Evolutionary conservation across 345 rosid genomes (phyloP), one percentile per base, ranked within the genome.

Genomic region (Adansonia digitata): DNA sequence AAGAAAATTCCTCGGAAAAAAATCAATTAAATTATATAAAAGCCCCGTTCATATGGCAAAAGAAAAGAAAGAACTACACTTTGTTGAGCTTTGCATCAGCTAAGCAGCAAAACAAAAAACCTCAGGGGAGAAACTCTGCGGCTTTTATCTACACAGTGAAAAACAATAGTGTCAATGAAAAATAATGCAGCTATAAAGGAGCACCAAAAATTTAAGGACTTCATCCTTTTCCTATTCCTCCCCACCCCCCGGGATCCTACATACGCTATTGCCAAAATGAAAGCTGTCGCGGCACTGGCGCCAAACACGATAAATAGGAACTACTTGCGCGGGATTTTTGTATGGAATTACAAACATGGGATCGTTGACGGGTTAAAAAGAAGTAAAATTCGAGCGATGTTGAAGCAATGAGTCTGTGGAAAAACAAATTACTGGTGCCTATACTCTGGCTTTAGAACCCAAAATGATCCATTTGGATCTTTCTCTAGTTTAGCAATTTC

Each of bases 401-500:
- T 11, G 39, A 27, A 27, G 40, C 39, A 68, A 68, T 17, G 8
- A 68, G 17, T 66, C 71, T 66, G 29, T 27, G 46, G 53, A 26
- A 2, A 66, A 66, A 9, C 20, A 56, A 37, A 24, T 77, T 69
- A 70, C 27, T 57, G 65, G 31, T 84, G 77, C 57, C 65, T 82
- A 81, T 88, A 90, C 81, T 95, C 97, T 1, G 94, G 67, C 78
- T 93, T 95, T 45, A 93, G 87, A 74, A 87, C 82, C 99, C 98
- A 95, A 7, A 72, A 45, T n/a, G 91, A 83, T 68, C 94, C 88
- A 67, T 79, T 84, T 37, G 80, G 81, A 72, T 73, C 85, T 51
- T 85, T 86, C 70, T 81, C 74, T 31, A 86, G 84, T 48, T 74
- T 81, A n/a, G 99, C 99, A 60, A 95, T 90, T 77, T 92, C 94